Evolutionary conservation across 75 land plant genomes (phyloP), one percentile per base, ranked within the genome.

Genomic region (Cryptomeria japonica): DNA sequence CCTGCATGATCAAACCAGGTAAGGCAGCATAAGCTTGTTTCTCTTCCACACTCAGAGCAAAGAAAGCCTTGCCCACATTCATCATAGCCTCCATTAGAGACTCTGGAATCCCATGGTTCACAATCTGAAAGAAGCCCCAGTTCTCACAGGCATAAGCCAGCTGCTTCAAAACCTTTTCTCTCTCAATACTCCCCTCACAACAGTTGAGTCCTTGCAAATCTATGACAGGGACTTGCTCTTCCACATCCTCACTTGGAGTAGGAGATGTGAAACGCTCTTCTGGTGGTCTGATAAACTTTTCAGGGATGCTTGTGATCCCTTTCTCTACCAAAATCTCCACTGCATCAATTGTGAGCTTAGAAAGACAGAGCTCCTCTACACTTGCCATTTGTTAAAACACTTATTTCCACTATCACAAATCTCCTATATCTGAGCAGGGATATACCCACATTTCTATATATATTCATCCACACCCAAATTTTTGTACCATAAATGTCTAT

Each of bases 81-180:
- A 41, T 41, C 83, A 80, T 42, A 10, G n/a, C 47, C 38, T 22
- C 83, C 28, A 80, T 80, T 3, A 80, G 83, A 42, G 47, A 42
- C 13, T 80, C n/a, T 7, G 83, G 49, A 46, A 80, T 80, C 1
- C 83, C 83, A 80, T 80, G 83, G n/a, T 80, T 80, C 12, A 80
- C 46, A 80, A 88, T 87, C 88, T 88, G 88, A 42, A 88, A 88
- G 89, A 88, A 88, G 0, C 89, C 89, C 89, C 89, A 88, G 36
- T 88, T 77, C 77, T 86, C 88, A 39, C 77, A 87, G 25, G 88
- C 89, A 19, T 12, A 7, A 16, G 68, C 88, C 3, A 88, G 31
- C 41, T 88, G 34, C 25, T 51, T 58, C 58, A 88, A n/a, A 15
- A 86, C 75, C 5, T 37, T 18, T 28, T 36, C 41, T 19, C 77